phyloP scores from a whole-genome alignment of 805 yeast species.

The Lipomyces oligophaga region DNA sequence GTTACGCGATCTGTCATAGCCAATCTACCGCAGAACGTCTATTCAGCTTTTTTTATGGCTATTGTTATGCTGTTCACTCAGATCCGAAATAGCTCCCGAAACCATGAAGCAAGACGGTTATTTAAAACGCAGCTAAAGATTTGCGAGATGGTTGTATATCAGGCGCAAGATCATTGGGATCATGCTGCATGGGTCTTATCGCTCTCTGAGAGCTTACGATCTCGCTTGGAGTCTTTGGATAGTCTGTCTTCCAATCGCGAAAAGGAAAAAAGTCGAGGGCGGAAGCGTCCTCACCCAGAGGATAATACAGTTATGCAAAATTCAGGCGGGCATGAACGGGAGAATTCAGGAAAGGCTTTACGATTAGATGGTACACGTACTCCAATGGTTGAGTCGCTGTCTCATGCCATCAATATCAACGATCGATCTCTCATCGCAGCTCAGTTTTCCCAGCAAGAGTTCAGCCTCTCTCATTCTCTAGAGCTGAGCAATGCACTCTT shows the following conservation, averaged over 20 bases:
- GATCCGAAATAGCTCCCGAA: neutral
- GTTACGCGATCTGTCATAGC: conserved; percentile 16
- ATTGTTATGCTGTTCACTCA: conserved; percentile 24
- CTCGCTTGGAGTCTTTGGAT: conserved; percentile 5
- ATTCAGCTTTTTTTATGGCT: conserved; percentile 24
- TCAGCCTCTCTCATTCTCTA: neutral
- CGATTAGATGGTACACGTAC: neutral
- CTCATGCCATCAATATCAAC: neutral
- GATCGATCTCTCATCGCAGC: neutral
- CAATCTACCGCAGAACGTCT: conserved; percentile 20
- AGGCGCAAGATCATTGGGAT: conserved; percentile 28
- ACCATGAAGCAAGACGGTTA: neutral
- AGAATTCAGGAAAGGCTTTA: neutral
- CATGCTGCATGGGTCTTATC: conserved; percentile 26
- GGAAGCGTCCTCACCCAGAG: too few species aligned
- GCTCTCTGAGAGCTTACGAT: conserved; percentile 16
- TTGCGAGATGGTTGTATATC: conserved; percentile 20
- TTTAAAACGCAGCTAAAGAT: conserved; percentile 15
- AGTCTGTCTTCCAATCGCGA: neutral
- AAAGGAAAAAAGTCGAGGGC: neutral
- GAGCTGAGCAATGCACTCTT: too few species aligned
- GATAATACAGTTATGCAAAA: neutral
- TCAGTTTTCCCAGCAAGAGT: neutral
- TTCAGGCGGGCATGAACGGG: neutral
- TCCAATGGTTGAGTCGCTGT: neutral